Evolutionary conservation across 257 asterid genomes (phyloP).

Genomic region (Sherardia arvensis): DNA sequence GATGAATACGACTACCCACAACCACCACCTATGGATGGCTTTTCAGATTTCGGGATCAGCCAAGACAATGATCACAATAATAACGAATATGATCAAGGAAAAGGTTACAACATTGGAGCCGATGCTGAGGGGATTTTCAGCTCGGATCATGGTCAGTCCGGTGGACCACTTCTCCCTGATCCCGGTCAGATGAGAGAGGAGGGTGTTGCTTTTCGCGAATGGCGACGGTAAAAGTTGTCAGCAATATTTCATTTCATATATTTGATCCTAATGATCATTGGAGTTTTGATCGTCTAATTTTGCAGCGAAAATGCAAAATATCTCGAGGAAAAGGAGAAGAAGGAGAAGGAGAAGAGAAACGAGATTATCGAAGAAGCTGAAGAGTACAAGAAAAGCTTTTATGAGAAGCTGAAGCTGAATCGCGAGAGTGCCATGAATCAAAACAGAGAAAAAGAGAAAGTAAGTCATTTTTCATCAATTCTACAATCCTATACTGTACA

Average conservation of each 20-base stretch:
- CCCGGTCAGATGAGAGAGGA: constrained; percentile 83
- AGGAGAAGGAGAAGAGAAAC: constrained; percentile 73
- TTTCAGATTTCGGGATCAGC: constrained; percentile 30
- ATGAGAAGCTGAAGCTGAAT: constrained; percentile 57
- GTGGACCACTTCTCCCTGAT: constrained; percentile 80
- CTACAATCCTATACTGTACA: background rate
- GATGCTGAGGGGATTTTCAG: constrained; percentile 54
- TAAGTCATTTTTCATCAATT: constrained; percentile 14
- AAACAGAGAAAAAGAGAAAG: constrained; percentile 84
- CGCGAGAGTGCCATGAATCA: constrained; percentile 56
- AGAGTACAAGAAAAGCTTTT: constrained; percentile 62
- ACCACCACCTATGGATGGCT: constrained; percentile 17
- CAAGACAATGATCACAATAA: constrained; percentile 10
- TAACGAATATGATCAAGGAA: constrained; percentile 24
- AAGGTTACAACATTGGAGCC: constrained; percentile 37
- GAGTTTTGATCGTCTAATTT: background rate
- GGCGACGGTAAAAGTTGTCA: constrained; percentile 71
- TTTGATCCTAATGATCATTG: constrained; percentile 9
- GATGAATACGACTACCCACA: constrained; percentile 21
- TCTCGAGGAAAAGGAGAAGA: constrained; percentile 90
- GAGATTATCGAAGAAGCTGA: constrained; percentile 84
- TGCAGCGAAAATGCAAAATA: constrained; percentile 72
- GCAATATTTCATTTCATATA: background rate
- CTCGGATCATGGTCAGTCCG: constrained; percentile 20
- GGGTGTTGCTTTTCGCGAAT: constrained; percentile 85